phyloP scores from a whole-genome alignment of 2,329 filamentous ascomycete genomes.

The Juglanconis sp. region DNA sequence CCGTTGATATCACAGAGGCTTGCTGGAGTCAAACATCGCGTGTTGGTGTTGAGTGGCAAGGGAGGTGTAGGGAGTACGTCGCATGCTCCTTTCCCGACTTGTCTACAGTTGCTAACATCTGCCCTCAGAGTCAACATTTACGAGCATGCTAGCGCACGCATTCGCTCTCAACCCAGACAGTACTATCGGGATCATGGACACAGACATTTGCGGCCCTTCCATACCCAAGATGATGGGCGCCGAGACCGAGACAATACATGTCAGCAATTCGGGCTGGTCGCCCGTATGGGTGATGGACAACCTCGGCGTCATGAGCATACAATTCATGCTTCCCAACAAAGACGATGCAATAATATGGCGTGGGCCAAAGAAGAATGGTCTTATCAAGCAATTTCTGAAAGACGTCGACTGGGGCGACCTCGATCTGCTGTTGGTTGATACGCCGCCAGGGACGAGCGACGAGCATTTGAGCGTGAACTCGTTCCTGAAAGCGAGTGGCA shows the following conservation, averaged over 20 bases:
- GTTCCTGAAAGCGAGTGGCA: slow-evolving; percentile 83
- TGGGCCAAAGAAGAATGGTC: slow-evolving; percentile 95
- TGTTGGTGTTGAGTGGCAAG: slow-evolving; percentile 89
- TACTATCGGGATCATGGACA: slow-evolving; percentile 93
- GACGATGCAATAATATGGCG: slow-evolving; percentile 98
- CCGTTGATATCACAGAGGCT: slow-evolving; percentile 82
- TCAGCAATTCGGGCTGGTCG: slow-evolving; percentile 84
- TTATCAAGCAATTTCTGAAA: slow-evolving; percentile 97
- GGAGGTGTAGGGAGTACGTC: slow-evolving; percentile 76
- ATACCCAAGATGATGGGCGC: slow-evolving; percentile 99
- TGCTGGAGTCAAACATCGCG: slow-evolving; percentile 80
- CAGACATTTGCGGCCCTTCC: slow-evolving; percentile 92
- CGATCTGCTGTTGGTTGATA: slow-evolving; percentile 91
- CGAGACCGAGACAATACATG: slow-evolving; percentile 87
- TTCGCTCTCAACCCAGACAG: slow-evolving; percentile 77
- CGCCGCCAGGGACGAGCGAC: slow-evolving; percentile 90
- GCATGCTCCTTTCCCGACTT: not conserved
- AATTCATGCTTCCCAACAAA: slow-evolving; percentile 93
- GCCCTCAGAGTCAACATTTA: slow-evolving; percentile 72
- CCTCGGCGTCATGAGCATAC: slow-evolving; percentile 91
- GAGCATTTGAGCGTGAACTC: slow-evolving; percentile 94
- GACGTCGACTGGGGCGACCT: slow-evolving; percentile 97
- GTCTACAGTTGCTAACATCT: not conserved
- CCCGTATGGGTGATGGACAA: slow-evolving; percentile 96
- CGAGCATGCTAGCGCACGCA: slow-evolving; percentile 80